Evolutionary conservation across 2,329 filamentous ascomycete species (phyloP), one percentile per base, ranked within the genome.

Genomic region (Nemania sp.): DNA sequence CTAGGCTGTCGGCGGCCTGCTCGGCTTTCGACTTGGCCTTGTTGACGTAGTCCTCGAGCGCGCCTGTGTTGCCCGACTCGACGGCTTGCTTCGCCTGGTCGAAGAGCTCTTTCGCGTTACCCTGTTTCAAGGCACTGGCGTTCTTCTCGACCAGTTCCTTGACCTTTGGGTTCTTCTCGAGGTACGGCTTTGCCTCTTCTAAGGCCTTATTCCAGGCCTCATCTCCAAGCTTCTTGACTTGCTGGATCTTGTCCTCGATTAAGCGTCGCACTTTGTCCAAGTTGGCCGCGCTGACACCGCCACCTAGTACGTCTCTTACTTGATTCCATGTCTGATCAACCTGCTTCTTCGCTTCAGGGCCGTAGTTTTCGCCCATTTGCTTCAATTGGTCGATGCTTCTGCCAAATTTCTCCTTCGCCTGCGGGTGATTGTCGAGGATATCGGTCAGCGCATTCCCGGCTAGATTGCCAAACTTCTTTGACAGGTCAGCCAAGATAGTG

Each of bases 311-410:
- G 33, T 88, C 82, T 61, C 78, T 78, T 60, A 89, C 74, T 68
- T 91, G 80, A 23, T 78, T 68, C 81, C 86, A 90, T 1, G 87
- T 89, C 70, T 86, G 77, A 50, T 91, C 85, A 5, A 88, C 80
- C 69, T 89, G 80, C 77, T 90, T 86, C 80, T 90, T 89, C 0
- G 86, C 88, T 66, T 91, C 86, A 0, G 88, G 88, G 0, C 89
- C 89, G 64, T 88, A 87, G 54, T 83, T 76, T 12, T 90, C 81
- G 22, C 84, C 84, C 70, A 90, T 78, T 61, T 84, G 70, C 78
- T 89, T 88, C 44, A 91, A 74, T 68, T 88, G 80, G 44, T 89
- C 81, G 39, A 89, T 72, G 61, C 81, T 84, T 9, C 81, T 83
- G 12, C 88, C 88, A 7, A 91, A 72, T 72, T 88, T 86, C 66